Percentiles rank a stretch among this genome's conserved stretches.
These are phyloP conservation scores for Datura wrightii DNA, from an alignment of 257 asterid species.

Conservation along the genomic window DNA sequence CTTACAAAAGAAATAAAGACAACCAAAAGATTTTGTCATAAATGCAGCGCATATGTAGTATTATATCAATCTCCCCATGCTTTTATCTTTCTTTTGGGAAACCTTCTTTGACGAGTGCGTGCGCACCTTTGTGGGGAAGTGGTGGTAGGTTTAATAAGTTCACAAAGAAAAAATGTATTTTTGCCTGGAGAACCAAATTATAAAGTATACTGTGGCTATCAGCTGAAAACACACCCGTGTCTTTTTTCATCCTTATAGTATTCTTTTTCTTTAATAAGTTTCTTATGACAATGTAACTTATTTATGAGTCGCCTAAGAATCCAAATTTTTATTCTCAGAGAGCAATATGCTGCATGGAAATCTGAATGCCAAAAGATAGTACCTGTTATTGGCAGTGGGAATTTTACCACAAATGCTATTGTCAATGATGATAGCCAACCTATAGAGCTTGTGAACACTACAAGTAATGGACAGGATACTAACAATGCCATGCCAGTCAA, in stretches of 20 bases:
- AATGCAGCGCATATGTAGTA: slow-evolving; percentile 1
- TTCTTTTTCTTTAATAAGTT: neutral
- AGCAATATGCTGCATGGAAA: slow-evolving; percentile 75
- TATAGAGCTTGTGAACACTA: slow-evolving; percentile 43
- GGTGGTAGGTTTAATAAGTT: neutral
- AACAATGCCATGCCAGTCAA: neutral
- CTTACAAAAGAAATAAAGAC: slow-evolving; percentile 11
- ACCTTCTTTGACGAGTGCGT: neutral
- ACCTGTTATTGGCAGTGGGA: slow-evolving; percentile 82
- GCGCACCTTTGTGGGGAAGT: neutral
- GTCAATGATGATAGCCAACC: slow-evolving; percentile 69
- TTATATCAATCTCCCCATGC: neutral
- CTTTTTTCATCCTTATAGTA: neutral
- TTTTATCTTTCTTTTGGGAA: neutral
- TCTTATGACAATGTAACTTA: neutral
- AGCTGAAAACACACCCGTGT: neutral
- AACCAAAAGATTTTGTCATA: neutral
- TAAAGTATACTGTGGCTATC: neutral
- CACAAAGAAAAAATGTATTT: neutral
- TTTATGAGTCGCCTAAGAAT: neutral
- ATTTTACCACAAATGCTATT: slow-evolving; percentile 56
- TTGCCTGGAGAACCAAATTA: neutral
- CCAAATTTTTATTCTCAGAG: slow-evolving; percentile 51
- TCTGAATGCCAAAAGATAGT: slow-evolving; percentile 75
- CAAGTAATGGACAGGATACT: slow-evolving; percentile 31